A percentile compares a stretch with the other conserved stretches of the same genome.
phyloP scores from a whole-genome alignment of 169 alveolate genomes.

The Miamiensis avidus region DNA sequence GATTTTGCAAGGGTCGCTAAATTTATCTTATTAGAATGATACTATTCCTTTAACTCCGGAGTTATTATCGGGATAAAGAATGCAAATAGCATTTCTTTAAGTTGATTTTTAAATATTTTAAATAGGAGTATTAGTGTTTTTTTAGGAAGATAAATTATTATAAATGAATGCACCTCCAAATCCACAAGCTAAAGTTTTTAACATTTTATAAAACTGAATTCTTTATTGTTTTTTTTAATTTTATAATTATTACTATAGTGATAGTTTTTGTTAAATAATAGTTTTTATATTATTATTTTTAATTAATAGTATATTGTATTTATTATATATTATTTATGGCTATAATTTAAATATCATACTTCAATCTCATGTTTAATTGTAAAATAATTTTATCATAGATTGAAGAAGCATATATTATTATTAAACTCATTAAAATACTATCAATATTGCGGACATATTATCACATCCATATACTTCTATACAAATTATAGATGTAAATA shows the following conservation, averaged over 20 bases:
- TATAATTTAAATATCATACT: too few species aligned
- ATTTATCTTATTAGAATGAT: slow-evolving; percentile 38
- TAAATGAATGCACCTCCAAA: neutral
- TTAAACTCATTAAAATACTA: slow-evolving; percentile 48
- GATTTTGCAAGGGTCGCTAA: slow-evolving; percentile 46
- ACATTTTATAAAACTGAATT: too few species aligned
- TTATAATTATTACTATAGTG: too few species aligned
- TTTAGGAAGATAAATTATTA: neutral
- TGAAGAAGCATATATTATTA: too few species aligned
- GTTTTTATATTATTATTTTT: too few species aligned
- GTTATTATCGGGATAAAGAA: slow-evolving; percentile 49
- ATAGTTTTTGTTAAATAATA: too few species aligned
- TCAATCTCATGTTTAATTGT: too few species aligned
- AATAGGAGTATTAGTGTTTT: too few species aligned
- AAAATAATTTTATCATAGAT: too few species aligned
- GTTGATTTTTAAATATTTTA: neutral
- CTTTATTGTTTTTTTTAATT: too few species aligned
- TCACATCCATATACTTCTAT: slow-evolving; percentile 92
- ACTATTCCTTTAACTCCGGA: slow-evolving; percentile 66
- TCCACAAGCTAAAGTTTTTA: neutral
- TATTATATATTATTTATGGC: too few species aligned
- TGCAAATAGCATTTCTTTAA: slow-evolving; percentile 54
- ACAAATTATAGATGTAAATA: neutral
- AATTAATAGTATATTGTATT: too few species aligned
- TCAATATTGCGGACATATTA: slow-evolving; percentile 93